A percentile compares a stretch with the other conserved stretches of the same genome.
Evolutionary conservation across 139 green algal genomes (phyloP).

Genomic region (Edaphochlamys debaryana): DNA sequence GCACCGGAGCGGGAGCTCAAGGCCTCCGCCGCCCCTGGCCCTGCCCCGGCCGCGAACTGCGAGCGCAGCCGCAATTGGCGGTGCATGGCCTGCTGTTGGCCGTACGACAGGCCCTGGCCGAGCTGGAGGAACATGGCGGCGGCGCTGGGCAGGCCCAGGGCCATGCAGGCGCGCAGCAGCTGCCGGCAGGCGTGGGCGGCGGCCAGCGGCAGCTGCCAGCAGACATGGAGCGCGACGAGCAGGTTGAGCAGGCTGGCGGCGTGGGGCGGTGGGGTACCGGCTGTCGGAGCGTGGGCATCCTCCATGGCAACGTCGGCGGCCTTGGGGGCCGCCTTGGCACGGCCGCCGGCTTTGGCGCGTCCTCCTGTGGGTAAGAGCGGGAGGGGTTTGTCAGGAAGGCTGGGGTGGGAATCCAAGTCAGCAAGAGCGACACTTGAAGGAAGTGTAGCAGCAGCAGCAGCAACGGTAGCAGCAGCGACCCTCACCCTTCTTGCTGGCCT

Average conservation of each 20-base stretch:
- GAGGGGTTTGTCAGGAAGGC: too few relatives aligned
- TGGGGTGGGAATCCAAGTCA: too few relatives aligned
- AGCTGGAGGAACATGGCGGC: slow-evolving; percentile 64
- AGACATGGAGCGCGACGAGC: slow-evolving; percentile 28
- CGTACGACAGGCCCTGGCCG: slow-evolving; percentile 48
- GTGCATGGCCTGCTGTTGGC: slow-evolving; percentile 55
- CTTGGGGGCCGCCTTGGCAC: background rate
- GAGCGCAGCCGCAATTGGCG: background rate
- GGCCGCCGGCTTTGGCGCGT: background rate
- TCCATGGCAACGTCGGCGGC: background rate
- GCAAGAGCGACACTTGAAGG: too few relatives aligned
- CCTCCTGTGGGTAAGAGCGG: too few relatives aligned
- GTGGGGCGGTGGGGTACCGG: too few relatives aligned
- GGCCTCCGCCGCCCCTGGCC: slow-evolving; percentile 2
- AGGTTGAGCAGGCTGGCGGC: background rate
- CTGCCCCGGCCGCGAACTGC: background rate
- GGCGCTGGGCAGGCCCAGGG: slow-evolving; percentile 49
- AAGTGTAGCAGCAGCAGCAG: too few relatives aligned
- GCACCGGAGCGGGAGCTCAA: too few relatives aligned
- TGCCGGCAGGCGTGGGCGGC: slow-evolving; percentile 1
- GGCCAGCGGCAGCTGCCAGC: slow-evolving; percentile 33
- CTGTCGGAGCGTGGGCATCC: too few relatives aligned
- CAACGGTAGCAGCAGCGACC: too few relatives aligned
- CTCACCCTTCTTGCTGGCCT: slow-evolving; percentile 16
- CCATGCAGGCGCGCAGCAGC: slow-evolving; percentile 24